Conservation (phyloP, 2,329 filamentous ascomycete genomes). For the Rugonectria rugulosa region DNA sequence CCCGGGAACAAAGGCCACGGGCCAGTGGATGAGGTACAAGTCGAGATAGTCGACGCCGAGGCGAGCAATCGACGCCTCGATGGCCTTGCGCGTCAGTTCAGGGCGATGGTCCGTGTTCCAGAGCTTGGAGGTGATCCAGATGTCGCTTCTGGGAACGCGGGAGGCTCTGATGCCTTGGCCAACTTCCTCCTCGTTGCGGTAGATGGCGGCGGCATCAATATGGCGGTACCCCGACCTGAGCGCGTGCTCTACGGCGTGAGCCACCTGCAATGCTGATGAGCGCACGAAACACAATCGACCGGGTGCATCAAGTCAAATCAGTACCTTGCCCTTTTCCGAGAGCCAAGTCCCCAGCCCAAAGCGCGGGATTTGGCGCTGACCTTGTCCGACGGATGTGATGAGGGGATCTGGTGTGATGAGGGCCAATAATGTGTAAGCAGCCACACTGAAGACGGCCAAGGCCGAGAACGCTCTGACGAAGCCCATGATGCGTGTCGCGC, state of each 20-base stretch:
- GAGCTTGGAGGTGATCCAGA: conserved; percentile 44
- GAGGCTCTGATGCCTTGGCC: conserved; percentile 52
- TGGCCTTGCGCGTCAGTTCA: conserved; percentile 37
- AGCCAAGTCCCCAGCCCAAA: conserved; percentile 48
- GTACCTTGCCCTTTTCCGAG: conserved; percentile 25
- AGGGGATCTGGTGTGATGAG: too few relatives aligned
- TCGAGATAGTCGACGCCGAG: conserved; percentile 44
- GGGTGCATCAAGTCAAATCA: too few relatives aligned
- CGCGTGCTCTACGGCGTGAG: conserved; percentile 61
- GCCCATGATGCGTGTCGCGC: too few relatives aligned
- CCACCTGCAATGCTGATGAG: conserved; percentile 46
- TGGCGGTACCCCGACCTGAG: conserved; percentile 62
- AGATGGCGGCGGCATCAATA: conserved; percentile 65
- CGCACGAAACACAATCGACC: not conserved
- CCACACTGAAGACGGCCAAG: too few relatives aligned
- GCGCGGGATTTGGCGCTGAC: conserved; percentile 42
- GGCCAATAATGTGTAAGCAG: too few relatives aligned
- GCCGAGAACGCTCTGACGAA: too few relatives aligned
- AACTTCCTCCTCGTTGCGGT: conserved; percentile 65
- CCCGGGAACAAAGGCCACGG: conserved; percentile 35
- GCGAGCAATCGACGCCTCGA: conserved; percentile 41
- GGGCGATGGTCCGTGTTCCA: conserved; percentile 45
- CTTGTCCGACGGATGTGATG: too few relatives aligned
- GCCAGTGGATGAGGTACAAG: conserved; percentile 43
- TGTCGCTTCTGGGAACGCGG: conserved; percentile 37